Evolutionary conservation across 1,284 basidiomycete species (phyloP), one percentile per base, ranked within the genome.

Genomic region (Ustilago crameri): DNA sequence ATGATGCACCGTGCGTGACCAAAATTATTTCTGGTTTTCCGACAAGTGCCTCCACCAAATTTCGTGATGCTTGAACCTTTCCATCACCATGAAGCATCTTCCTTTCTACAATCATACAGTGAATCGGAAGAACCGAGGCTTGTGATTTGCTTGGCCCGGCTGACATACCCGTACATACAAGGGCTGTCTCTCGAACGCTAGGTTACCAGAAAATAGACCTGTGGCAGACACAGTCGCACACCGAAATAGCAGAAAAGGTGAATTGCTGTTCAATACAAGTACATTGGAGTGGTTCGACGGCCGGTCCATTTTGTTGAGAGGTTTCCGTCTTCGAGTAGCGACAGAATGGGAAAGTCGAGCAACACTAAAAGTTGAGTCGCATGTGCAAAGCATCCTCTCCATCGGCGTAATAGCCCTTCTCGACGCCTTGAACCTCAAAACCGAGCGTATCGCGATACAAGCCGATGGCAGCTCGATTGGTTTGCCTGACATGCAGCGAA

Each of bases 361-460:
- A 20, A 50, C 5, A 8, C 47, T 45, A 65, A 34, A 82, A 64
- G 35, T 74, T 57, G 47, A 83, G 69, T 7, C 81, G 69, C 81
- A 83, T 83, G 3, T 75, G 79, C 15, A 76, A 52, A 2, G 80
- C 81, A 45, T 83, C 78, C 45, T 83, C 81, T 22, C 81, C 81
- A 41, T 83, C 81, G 23, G 81, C 81, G 48, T 83, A 83, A 65
- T 83, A 83, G 15, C 76, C 80, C 41, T 74, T 67, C 40, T 83
- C 81, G 5, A 80, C 67, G 34, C 75, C 79, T 32, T 79, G 75
- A 4, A 82, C 78, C 51, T 76, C 59, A 51, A 82, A 83, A 27
- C 80, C 80, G n/a, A 83, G 73, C 37, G 79, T 74, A 32, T 82
- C 74, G 34, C 78, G 66, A 42, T 83, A 83, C 24, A 83, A 61